phyloP scores from a whole-genome alignment of 2,329 filamentous ascomycete species.

The Pezicula radicicola region DNA sequence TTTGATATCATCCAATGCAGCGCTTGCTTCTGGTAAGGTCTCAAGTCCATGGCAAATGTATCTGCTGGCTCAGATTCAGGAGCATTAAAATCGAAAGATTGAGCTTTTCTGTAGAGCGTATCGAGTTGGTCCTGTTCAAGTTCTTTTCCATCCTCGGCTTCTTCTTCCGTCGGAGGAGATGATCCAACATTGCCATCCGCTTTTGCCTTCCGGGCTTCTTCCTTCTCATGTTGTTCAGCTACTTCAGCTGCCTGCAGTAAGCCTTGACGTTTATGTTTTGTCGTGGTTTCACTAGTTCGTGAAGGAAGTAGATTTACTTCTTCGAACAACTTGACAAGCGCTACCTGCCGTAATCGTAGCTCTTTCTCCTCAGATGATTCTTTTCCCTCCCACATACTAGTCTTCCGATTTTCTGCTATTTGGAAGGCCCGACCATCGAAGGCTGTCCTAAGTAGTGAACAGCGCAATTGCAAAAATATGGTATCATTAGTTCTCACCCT shows the following conservation, averaged over 20 bases:
- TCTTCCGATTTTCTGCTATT: conserved; percentile 66
- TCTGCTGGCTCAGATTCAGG: conserved; percentile 80
- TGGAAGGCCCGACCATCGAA: conserved; percentile 66
- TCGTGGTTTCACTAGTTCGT: conserved; percentile 68
- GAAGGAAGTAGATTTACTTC: conserved; percentile 82
- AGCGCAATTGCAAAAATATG: conserved; percentile 83
- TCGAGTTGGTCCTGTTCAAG: conserved; percentile 95
- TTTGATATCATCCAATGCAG: conserved; percentile 96
- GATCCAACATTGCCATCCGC: conserved; percentile 10
- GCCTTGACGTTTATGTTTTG: conserved; percentile 78
- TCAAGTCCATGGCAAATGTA: conserved; percentile 77
- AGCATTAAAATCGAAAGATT: conserved; percentile 93
- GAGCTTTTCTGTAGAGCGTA: conserved; percentile 89
- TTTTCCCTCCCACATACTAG: conserved; percentile 75
- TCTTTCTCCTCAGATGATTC: conserved; percentile 84
- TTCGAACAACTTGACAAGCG: conserved; percentile 82
- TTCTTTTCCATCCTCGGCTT: conserved; percentile 80
- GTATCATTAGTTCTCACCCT: conserved; percentile 86
- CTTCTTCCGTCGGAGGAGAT: conserved; percentile 49
- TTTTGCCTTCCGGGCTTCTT: conserved; percentile 35
- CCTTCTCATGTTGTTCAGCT: conserved; percentile 71
- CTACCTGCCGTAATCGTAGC: conserved; percentile 79
- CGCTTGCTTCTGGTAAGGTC: conserved; percentile 94
- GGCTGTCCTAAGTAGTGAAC: conserved; percentile 69
- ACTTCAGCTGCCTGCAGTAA: conserved; percentile 85